Conservation (phyloP, 345 rosid species). For the Gossypium herbaceum region DNA sequence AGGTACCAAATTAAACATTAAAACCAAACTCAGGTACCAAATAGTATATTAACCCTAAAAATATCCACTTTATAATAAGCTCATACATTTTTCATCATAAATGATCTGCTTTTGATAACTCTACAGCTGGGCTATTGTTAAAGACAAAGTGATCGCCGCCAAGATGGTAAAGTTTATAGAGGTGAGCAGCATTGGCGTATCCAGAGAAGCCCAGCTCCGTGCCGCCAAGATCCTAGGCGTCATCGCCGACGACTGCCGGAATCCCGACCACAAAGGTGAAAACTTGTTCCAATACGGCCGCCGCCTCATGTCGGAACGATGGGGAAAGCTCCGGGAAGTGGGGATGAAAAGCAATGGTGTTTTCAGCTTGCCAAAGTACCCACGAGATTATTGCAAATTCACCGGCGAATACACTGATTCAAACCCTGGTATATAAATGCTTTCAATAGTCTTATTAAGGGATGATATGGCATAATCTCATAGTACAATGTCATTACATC, state of each 20-base stretch:
- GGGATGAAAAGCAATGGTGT: slow-evolving; percentile 30
- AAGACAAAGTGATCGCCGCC: slow-evolving; percentile 55
- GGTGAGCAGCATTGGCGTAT: slow-evolving; percentile 65
- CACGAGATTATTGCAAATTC: slow-evolving; percentile 57
- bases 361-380: slow-evolving; percentile 49
- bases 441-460: neutral
- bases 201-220: slow-evolving; percentile 79
- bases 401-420: slow-evolving; percentile 32
- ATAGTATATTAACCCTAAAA: too few relatives aligned
- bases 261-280: slow-evolving; percentile 19
- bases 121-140: slow-evolving; percentile 56
- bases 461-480: too few relatives aligned
- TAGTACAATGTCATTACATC: too few relatives aligned
- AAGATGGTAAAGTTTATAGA: slow-evolving; percentile 60
- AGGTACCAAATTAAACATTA: too few relatives aligned
- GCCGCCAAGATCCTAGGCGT: slow-evolving; percentile 62
- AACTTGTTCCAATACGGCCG: slow-evolving; percentile 55
- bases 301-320: slow-evolving; percentile 48
- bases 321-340: slow-evolving; percentile 55
- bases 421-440: slow-evolving; percentile 52
- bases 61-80: too few relatives aligned
- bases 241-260: slow-evolving; percentile 32
- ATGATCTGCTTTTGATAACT: neutral
- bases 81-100: too few relatives aligned
- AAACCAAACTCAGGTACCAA: too few relatives aligned